Evolutionary conservation across 306 rosid species (phyloP).

Genomic region (Casuarina glauca): DNA sequence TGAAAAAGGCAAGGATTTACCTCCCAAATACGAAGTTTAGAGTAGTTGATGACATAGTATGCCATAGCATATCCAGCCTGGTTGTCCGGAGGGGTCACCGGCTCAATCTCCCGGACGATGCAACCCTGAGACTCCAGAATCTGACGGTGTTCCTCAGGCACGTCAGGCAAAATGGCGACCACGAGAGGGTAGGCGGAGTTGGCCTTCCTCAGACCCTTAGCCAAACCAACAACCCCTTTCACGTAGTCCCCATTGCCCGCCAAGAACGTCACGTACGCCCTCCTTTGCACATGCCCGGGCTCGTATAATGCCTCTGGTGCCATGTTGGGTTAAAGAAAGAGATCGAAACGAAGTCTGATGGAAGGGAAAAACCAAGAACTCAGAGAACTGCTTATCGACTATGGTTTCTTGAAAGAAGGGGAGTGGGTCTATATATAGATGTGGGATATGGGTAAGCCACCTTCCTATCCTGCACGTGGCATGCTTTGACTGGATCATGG

Average conservation of each 20-base stretch:
- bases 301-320: conserved; percentile 12
- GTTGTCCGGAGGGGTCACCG: conserved; percentile 41
- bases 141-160: conserved; percentile 50
- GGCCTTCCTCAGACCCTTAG: conserved; percentile 51
- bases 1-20: conserved; percentile 15
- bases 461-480: background rate
- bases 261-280: conserved; percentile 54
- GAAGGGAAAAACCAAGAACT: background rate
- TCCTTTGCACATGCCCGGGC: conserved; percentile 4
- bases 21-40: conserved; percentile 67
- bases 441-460: background rate
- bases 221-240: conserved; percentile 59
- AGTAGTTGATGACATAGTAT: conserved; percentile 61
- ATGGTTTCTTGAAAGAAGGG: background rate
- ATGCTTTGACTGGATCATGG: background rate
- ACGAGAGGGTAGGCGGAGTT: conserved; percentile 43
- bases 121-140: conserved; percentile 50
- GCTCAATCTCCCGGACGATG: conserved; percentile 44
- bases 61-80: conserved; percentile 52
- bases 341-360: background rate
- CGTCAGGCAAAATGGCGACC: conserved; percentile 53
- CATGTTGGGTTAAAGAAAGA: background rate
- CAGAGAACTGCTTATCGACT: background rate
- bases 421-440: background rate
- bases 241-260: conserved; percentile 56